Conservation (phyloP, 495 filamentous ascomycete species). For the Platismatia glauca region DNA sequence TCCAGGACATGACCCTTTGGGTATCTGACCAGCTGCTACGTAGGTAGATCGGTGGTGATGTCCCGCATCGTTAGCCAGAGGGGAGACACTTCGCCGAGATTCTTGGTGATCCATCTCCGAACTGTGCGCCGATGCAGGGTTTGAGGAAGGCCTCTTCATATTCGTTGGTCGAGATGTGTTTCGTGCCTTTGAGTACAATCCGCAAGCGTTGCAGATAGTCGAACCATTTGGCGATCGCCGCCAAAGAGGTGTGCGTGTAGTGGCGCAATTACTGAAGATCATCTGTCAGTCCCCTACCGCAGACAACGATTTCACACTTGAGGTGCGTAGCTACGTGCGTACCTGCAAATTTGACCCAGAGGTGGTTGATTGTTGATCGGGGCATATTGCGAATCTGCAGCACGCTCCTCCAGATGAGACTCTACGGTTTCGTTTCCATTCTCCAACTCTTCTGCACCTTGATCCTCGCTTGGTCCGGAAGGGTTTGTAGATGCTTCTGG, state of each 20-base stretch:
- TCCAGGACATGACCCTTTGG: conserved; percentile 84
- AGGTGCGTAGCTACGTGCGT: conserved; percentile 16
- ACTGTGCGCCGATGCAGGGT: conserved; percentile 19
- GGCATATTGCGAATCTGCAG: conserved; percentile 22
- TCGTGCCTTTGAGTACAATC: conserved; percentile 85
- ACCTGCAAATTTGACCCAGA: conserved; percentile 50
- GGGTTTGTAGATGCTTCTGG: neutral
- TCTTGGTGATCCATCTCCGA: conserved; percentile 24
- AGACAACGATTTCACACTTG: neutral
- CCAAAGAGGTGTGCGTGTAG: conserved; percentile 90
- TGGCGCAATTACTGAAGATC: conserved; percentile 75
- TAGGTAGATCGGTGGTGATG: conserved; percentile 54
- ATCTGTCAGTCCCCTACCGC: conserved; percentile 21
- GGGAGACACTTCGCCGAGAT: conserved; percentile 32
- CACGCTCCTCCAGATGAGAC: conserved; percentile 16
- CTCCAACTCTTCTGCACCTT: conserved; percentile 6
- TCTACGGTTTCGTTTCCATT: conserved; percentile 3
- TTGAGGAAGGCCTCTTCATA: conserved; percentile 45
- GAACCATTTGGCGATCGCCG: conserved; percentile 83
- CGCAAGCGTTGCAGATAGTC: conserved; percentile 97
- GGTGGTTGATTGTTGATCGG: conserved; percentile 22
- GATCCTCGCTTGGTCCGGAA: neutral
- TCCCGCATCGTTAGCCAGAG: conserved; percentile 27
- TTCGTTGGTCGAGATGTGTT: conserved; percentile 85
- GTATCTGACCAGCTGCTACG: conserved; percentile 61